Conservation (phyloP, 1,139 yeast species). For the Geotrichum citri-aurantii region DNA sequence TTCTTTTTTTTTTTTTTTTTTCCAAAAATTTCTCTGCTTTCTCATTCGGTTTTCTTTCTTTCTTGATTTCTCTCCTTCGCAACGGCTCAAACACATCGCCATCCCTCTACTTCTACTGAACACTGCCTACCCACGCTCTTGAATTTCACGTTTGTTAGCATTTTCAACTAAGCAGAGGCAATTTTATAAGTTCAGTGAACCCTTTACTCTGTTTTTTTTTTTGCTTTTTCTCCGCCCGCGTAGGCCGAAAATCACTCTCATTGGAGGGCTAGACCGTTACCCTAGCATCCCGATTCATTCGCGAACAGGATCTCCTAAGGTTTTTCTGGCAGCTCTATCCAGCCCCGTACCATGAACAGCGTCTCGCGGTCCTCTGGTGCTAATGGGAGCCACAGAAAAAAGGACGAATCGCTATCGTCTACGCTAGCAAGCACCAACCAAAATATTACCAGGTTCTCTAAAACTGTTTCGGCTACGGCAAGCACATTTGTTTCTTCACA, state of each 20-base stretch:
- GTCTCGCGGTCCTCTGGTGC: neutral
- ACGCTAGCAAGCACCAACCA: constrained; percentile 37
- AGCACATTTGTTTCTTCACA: constrained; percentile 32
- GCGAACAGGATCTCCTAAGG: neutral
- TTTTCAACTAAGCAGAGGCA: neutral
- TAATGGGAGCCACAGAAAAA: constrained; percentile 4
- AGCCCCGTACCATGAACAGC: constrained; percentile 1
- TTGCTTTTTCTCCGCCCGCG: constrained; percentile 25
- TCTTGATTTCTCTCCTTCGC: neutral
- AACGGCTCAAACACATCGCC: neutral
- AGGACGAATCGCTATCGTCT: constrained; percentile 30
- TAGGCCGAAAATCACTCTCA: constrained; percentile 63
- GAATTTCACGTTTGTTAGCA: neutral
- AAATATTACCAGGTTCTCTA: constrained; percentile 36
- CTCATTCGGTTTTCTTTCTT: neutral
- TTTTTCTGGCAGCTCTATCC: neutral
- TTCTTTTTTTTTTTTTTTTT: neutral
- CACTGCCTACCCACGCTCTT: neutral
- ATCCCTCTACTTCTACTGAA: neutral
- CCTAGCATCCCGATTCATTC: neutral
- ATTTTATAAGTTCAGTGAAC: neutral
- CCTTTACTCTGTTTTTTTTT: neutral
- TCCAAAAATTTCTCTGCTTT: neutral
- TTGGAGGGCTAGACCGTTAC: neutral
- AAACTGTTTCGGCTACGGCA: constrained; percentile 39